Evolutionary conservation across 305 asterid species (phyloP).

Genomic region (Andrographis paniculata): DNA sequence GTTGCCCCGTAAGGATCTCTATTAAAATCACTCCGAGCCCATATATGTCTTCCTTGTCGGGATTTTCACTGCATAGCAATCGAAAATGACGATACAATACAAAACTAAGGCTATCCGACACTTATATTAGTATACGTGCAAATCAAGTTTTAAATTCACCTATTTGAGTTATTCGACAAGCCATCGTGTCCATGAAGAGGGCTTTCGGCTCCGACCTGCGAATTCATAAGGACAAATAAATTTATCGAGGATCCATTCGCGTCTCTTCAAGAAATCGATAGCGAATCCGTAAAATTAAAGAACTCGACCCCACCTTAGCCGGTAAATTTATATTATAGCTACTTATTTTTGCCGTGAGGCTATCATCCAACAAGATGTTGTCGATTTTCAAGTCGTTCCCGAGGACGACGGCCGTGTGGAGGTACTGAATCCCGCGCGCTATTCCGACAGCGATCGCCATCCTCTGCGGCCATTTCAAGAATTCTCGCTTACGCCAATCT

Average conservation of each 20-base stretch:
- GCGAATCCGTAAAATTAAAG: no score
- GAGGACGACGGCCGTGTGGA: conserved; percentile 65
- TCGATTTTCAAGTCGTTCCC: conserved; percentile 78
- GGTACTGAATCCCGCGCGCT: conserved; percentile 82
- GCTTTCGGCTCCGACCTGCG: conserved; percentile 70
- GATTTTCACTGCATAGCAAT: conserved; percentile 33
- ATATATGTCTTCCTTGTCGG: conserved; percentile 70
- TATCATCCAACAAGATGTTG: conserved; percentile 65
- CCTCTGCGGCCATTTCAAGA: conserved; percentile 93
- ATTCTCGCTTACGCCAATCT: conserved; percentile 85
- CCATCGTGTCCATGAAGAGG: conserved; percentile 42
- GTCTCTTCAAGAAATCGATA: no score
- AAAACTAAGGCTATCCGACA: not conserved
- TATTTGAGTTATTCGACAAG: conserved; percentile 23
- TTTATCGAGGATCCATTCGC: no score
- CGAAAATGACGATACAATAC: conserved; percentile 10
- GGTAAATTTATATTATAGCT: conserved; percentile 71
- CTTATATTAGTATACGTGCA: no score
- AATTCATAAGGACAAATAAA: no score
- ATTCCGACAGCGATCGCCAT: conserved; percentile 67
- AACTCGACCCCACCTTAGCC: conserved; percentile 68
- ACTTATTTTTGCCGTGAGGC: conserved; percentile 63
- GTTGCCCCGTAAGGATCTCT: conserved; percentile 63
- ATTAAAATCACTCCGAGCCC: conserved; percentile 66
- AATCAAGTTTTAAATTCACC: no score